Conservation (phyloP, 805 yeast species). For the Candida hispaniensis region DNA sequence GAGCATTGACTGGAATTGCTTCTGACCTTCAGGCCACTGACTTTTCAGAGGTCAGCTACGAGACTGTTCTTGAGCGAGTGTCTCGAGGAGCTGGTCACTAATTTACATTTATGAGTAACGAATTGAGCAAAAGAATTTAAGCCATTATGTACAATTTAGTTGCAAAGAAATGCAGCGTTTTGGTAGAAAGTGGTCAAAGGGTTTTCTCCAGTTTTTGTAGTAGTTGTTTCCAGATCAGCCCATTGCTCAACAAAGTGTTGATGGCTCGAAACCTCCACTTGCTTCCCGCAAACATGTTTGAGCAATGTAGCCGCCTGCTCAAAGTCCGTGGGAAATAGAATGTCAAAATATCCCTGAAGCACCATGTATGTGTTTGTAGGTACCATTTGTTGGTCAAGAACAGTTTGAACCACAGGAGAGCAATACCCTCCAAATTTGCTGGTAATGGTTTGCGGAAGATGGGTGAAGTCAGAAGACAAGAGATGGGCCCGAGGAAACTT, state of each 20-base stretch:
- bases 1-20: conserved; percentile 90
- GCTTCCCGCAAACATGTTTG: conserved; percentile 49
- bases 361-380: conserved; percentile 67
- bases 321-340: conserved; percentile 79
- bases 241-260: conserved; percentile 53
- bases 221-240: conserved; percentile 59
- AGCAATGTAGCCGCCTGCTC: conserved; percentile 50
- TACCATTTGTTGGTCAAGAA: conserved; percentile 54
- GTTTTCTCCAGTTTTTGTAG: conserved; percentile 67
- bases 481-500: conserved; percentile 68
- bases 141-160: conserved; percentile 19
- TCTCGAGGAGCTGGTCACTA: conserved; percentile 73
- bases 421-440: conserved; percentile 40
- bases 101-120: too few species aligned
- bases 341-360: conserved; percentile 78
- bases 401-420: conserved; percentile 74
- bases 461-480: conserved; percentile 59
- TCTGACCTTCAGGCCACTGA: conserved; percentile 97
- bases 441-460: conserved; percentile 17
- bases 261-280: conserved; percentile 46
- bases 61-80: conserved; percentile 81
- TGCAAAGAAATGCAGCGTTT: conserved; percentile 51
- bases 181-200: conserved; percentile 71
- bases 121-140: too few species aligned
- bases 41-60: conserved; percentile 92